Conservation (phyloP, 495 filamentous ascomycete species). For the Geoglossum glabrum region DNA sequence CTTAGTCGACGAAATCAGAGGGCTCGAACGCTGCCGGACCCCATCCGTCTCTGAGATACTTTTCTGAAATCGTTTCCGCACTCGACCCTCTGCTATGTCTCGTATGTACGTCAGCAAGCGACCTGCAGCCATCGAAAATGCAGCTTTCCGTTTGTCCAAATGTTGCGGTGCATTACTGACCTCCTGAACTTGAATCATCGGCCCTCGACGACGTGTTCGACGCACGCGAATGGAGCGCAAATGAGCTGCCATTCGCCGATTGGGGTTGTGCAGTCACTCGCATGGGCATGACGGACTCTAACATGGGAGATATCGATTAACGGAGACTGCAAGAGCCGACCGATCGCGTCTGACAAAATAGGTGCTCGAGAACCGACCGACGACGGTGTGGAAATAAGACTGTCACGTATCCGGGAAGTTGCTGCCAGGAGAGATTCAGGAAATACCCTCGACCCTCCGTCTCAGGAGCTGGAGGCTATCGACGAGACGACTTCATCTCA, state of each 20-base stretch:
- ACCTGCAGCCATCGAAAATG: conserved; percentile 1
- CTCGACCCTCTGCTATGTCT: conserved; percentile 13
- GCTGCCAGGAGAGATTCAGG: not conserved
- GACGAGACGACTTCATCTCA: not conserved
- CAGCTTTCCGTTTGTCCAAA: not conserved
- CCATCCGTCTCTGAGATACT: conserved; percentile 11
- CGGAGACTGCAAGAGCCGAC: not conserved
- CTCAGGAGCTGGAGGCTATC: conserved; percentile 1
- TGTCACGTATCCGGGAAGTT: not conserved
- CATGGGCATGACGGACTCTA: conserved; percentile 2
- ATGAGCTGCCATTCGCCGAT: not conserved
- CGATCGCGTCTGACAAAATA: not conserved
- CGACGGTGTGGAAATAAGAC: not conserved
- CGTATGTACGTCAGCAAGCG: not conserved
- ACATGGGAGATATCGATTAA: not conserved
- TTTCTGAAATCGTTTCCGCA: conserved; percentile 16
- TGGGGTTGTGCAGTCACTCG: conserved; percentile 3
- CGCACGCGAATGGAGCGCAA: not conserved
- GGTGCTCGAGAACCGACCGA: not conserved
- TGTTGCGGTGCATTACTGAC: conserved; percentile 2
- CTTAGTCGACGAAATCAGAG: conserved; percentile 2
- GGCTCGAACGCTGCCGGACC: conserved; percentile 5
- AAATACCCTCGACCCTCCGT: not conserved
- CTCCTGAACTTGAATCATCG: conserved; percentile 5
- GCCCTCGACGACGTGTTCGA: conserved; percentile 1